Percentiles rank a stretch among this genome's conserved stretches.
Conservation (phyloP, 257 asterid genomes). For the Penstemon newberryi region DNA sequence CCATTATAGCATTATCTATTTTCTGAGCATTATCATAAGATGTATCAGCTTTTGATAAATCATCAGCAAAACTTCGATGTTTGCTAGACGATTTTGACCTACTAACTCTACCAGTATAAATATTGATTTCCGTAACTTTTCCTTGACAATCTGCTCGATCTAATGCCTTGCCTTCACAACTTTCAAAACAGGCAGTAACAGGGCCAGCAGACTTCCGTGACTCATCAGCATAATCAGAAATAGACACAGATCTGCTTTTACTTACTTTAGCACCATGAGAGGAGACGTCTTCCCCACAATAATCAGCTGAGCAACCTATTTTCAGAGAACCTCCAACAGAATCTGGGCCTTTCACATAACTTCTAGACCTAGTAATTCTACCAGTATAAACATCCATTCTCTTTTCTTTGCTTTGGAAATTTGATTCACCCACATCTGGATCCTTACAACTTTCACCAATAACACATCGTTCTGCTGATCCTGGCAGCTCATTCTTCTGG, state of each 20-base stretch:
- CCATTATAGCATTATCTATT: slow-evolving; percentile 19
- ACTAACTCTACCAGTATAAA: slow-evolving; percentile 27
- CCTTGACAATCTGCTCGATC: slow-evolving; percentile 28
- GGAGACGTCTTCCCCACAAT: slow-evolving; percentile 26
- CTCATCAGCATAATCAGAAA: slow-evolving; percentile 22
- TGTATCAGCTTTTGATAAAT: slow-evolving; percentile 36
- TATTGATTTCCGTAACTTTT: slow-evolving; percentile 30
- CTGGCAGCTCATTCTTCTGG: slow-evolving; percentile 32
- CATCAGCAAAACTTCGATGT: slow-evolving; percentile 20
- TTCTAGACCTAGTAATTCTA: slow-evolving; percentile 35
- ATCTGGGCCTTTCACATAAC: slow-evolving; percentile 26
- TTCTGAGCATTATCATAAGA: slow-evolving; percentile 32
- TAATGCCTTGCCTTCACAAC: slow-evolving; percentile 26
- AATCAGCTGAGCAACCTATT: slow-evolving; percentile 28
- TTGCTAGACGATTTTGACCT: slow-evolving; percentile 34
- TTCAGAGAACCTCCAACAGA: slow-evolving; percentile 32
- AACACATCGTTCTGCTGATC: slow-evolving; percentile 36
- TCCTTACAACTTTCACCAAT: slow-evolving; percentile 32
- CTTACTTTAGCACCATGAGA: slow-evolving; percentile 22
- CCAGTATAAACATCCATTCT: slow-evolving; percentile 28
- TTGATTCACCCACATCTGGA: slow-evolving; percentile 36
- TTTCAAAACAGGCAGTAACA: slow-evolving; percentile 20
- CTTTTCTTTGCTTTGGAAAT: slow-evolving; percentile 29
- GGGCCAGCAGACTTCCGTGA: slow-evolving; percentile 30
- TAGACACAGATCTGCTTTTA: slow-evolving; percentile 28